Conservation (phyloP, 331 rosid genomes). For the Rhamnella rubrinervis region DNA sequence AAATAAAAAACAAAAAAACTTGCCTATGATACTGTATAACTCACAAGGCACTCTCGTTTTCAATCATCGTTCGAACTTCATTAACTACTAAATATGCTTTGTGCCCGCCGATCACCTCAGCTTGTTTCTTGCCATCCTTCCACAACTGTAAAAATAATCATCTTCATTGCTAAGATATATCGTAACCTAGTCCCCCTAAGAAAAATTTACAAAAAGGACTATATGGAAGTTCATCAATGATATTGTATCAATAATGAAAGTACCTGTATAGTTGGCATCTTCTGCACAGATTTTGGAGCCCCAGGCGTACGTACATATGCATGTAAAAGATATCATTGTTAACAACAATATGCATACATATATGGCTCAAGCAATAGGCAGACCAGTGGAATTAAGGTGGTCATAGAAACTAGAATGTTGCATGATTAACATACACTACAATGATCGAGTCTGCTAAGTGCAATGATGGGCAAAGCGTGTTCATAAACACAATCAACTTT, state of each 20-base stretch:
- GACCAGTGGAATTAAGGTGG: too few species aligned
- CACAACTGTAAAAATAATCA: slow-evolving; percentile 60
- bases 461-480: neutral
- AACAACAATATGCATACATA: neutral
- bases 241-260: slow-evolving; percentile 13
- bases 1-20: neutral
- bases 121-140: slow-evolving; percentile 70
- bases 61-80: slow-evolving; percentile 76
- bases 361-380: slow-evolving; percentile 23
- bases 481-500: neutral
- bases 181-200: neutral
- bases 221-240: neutral
- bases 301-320: slow-evolving; percentile 25
- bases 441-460: neutral
- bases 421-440: neutral
- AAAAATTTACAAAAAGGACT: neutral
- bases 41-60: slow-evolving; percentile 36
- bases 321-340: slow-evolving; percentile 16
- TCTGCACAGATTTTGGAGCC: slow-evolving; percentile 47
- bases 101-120: slow-evolving; percentile 77
- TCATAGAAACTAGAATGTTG: neutral
- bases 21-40: slow-evolving; percentile 8
- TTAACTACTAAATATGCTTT: slow-evolving; percentile 65
- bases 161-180: slow-evolving; percentile 5
- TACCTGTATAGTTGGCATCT: slow-evolving; percentile 95